Evolutionary conservation across 1,284 basidiomycete species (phyloP), one percentile per base, ranked within the genome.

Genomic region (Austroboletus niveus): DNA sequence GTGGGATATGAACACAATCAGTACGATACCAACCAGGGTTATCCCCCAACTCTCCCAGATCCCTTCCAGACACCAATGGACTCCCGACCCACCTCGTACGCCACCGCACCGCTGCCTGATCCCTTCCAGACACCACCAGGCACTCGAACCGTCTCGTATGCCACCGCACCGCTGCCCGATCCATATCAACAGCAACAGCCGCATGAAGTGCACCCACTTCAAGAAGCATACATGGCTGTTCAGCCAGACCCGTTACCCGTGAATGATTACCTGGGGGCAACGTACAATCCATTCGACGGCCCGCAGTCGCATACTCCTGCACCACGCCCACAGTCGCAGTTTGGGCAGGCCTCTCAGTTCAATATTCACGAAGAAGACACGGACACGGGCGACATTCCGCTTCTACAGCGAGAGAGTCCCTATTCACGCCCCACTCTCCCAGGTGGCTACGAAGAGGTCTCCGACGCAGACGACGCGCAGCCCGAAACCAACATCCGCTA

Each of bases 401-500:
- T 88, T 14, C 67, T 88, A 35, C 68, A 76, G 8, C 72, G 83
- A 14, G 77, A 82, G 47, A 58, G 61, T 8, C 61, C 61, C 14
- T 62, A 64, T 29, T 32, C 55, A 22, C 55, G 52, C 15, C 57
- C 68, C 51, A 65, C 70, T 1, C 54, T 79, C 8, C 74, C 75
- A 0, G 79, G 81, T 15, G 71, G 69, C 11, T 80, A 77, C 58
- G 73, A 74, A 24, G 69, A 71, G 15, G 69, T 71, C 12, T 64
- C 69, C 15, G 29, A 45, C 48, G 58, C n/a, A 65, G 74, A 59
- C 22, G 76, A 78, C 40, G 72, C 70, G 15, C 65, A 61, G 45
- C 64, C 60, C 5, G 77, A 77, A 48, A 76, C 63, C 57, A 85
- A 87, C 57, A 88, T 89, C 51, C 73, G 84, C 31, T 96, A 94